Evolutionary conservation across 345 rosid genomes (phyloP), one percentile per base, ranked within the genome.

Genomic region (Dipteronia sinensis): DNA sequence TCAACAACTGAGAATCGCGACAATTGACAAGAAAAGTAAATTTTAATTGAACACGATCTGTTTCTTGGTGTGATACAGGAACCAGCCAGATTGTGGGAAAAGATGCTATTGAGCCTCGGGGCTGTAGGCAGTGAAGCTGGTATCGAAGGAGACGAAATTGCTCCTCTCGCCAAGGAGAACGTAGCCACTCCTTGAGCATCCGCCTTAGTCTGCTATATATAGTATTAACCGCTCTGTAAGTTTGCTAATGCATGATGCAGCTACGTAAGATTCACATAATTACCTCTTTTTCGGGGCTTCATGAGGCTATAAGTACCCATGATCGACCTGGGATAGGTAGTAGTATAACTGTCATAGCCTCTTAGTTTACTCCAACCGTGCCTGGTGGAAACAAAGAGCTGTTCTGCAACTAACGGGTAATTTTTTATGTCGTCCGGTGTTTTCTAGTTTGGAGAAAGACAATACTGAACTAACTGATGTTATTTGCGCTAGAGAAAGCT

Each of bases 151-250:
- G 97, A 91, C 12, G 99, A 93, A 85, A 86, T 92, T 20, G 94
- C 94, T 79, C 99, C 98, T 65, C 90, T 88, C 46, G 92, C 97
- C 31, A 87, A 83, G 85, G 97, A 90, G 76, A 92, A 93, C 38
- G 85, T 91, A n/a, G 94, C 99, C 31, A 91, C 94, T 58, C 97
- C 97, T 1, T 92, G 84, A 92, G 75, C 76, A 69, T 49, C 77
- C 20, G 0, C 3, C 19, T 22, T 11, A 27, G 5, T 17, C 13
- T 19, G 53, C 6, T 1, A 27, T 17, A 6, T 31, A 19, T n/a
- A n/a, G 19, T 0, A 34, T 19, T 31, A 64, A 31, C 19, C 15
- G 15, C 9, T 34, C 49, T 10, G 66, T 42, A 22, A 22, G 16
- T 40, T 40, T 7, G 56, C 20, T 58, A 22, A 34, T 34, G 49